Evolutionary conservation across 129 eudicot genomes (phyloP).

Genomic region (Centrapalus pauciflorus): DNA sequence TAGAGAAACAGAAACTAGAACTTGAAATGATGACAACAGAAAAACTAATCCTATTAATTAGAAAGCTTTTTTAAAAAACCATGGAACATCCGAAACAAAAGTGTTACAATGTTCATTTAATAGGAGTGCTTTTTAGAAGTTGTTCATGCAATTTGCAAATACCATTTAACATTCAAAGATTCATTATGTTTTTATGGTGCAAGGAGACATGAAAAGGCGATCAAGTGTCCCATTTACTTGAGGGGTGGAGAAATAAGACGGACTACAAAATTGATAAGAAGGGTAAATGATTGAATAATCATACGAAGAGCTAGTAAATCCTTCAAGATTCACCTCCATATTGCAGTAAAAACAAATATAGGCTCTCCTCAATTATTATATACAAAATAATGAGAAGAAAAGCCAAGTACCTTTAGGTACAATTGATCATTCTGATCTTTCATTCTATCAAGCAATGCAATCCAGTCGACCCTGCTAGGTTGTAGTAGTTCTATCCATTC

Average conservation of each 20-base stretch:
- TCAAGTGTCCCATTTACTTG: not conserved
- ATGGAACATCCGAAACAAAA: not conserved
- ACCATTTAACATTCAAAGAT: not conserved
- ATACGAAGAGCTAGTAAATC: not conserved
- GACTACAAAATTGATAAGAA: not conserved
- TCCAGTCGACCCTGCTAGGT: conserved; percentile 83
- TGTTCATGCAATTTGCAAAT: not conserved
- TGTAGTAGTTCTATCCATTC: conserved; percentile 78
- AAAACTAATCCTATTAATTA: no score
- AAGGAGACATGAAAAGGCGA: not conserved
- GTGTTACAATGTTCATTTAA: not conserved
- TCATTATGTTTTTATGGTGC: not conserved
- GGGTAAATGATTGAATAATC: not conserved
- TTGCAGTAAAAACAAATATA: not conserved
- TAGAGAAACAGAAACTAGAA: not conserved
- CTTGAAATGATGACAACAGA: no score
- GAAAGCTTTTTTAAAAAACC: no score
- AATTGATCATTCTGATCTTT: conserved; percentile 40
- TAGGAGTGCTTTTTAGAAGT: not conserved
- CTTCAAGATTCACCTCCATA: not conserved
- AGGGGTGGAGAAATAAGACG: not conserved
- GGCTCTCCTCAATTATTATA: not conserved
- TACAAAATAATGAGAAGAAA: conserved; percentile 1
- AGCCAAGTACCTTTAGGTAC: conserved; percentile 53
- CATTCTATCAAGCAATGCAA: conserved; percentile 54